Base-by-base conservation (phyloP, 768 basidiomycete genomes). In the Termitomyces sp. region DNA sequence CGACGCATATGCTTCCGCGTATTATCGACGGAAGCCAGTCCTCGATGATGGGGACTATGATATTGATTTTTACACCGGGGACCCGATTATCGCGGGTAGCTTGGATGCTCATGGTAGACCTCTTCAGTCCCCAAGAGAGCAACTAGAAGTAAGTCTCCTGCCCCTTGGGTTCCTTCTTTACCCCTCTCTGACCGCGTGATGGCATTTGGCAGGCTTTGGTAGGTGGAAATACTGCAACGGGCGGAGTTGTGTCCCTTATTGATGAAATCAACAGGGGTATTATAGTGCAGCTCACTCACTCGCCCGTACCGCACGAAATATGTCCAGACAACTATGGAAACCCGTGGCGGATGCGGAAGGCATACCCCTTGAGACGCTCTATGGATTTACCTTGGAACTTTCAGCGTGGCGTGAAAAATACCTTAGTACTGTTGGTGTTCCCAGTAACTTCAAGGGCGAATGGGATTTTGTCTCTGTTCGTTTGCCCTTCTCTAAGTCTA, bases 11-110 rank as follows among this genome's bases (percentile, higher is more conserved):
- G 85, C 86, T 32, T 84, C 92, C 35, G 86, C 87, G 36, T 94
- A 93, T 73, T 92, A 94, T 75, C 85, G 92, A 63, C 82, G 89
- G 64, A 93, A 94, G 74, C 92, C 93, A 7, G 81, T 89, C 67
- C 78, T 95, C 78, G 91, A 92, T 70, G 92, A 94, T 66, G 88
- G 91, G 63, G 92, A 94, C 75, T 94, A 93, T 70, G 90, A 94
- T 70, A 89, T 94, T 64, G 91, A 92, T 73, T 92, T 93, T 67
- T 92, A 92, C 71, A 90, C 87, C 5, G 87, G 81, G 39, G 90
- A 90, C 65, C 87, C 87, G 61, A 76, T 82, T 33, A 71, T 70
- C 33, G 70, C 79, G 53, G 86, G 86, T 49, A 74, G 77, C 39
- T 62, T 74, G n/a, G 84, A 84, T 51, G 68, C 74, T 22, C 75